phyloP scores from a whole-genome alignment of 169 alveolate species.

The Cryptosporidium ryanae region DNA sequence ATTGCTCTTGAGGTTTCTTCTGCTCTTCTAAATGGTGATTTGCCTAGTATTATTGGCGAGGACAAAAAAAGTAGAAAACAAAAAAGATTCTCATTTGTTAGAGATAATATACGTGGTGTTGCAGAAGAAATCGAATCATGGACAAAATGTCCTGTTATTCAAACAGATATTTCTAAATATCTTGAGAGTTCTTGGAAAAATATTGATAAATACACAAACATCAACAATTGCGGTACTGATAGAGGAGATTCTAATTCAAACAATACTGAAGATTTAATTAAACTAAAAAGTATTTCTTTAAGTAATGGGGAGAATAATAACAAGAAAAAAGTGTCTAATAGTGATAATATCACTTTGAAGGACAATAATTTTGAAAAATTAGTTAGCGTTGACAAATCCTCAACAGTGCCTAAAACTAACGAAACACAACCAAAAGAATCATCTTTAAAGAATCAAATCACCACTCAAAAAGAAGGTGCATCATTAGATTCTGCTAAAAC shows the following conservation, averaged over 20 bases:
- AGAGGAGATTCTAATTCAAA: not conserved
- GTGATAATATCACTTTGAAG: not conserved
- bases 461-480: not conserved
- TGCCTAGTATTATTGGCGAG: conserved; percentile 70
- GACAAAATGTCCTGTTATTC: conserved; percentile 73
- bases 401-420: no score
- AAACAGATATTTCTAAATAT: conserved; percentile 49
- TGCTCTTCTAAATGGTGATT: conserved; percentile 41
- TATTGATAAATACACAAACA: conserved; percentile 15
- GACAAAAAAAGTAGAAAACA: conserved; percentile 62
- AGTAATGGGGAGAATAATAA: not conserved
- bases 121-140: conserved; percentile 75
- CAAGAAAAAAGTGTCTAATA: not conserved
- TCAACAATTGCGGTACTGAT: not conserved
- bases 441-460: not conserved
- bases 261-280: conserved; percentile 4
- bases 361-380: no score
- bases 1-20: conserved; percentile 53
- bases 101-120: conserved; percentile 74
- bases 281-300: not conserved
- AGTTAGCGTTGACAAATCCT: no score
- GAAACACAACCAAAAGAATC: not conserved
- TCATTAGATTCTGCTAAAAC: not conserved
- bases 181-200: conserved; percentile 64
- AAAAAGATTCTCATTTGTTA: conserved; percentile 70